Base-by-base conservation (phyloP, 202 grass and related monocot species). In the Elaeis oleifera region DNA sequence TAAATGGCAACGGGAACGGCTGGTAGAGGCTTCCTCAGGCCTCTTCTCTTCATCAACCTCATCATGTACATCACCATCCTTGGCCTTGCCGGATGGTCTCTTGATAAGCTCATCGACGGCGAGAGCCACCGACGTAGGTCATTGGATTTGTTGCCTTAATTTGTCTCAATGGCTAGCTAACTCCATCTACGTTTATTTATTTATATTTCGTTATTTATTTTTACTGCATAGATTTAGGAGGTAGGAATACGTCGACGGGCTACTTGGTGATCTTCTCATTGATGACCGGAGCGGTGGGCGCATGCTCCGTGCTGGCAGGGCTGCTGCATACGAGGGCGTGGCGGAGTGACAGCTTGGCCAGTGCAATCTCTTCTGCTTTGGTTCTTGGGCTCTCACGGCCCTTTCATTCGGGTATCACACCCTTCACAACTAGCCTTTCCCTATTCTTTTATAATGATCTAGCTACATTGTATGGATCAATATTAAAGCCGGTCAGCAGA, bases 221-320 rank as follows among this genome's bases (percentile, higher is more conserved):
- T 44, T 6, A 51, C 50, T 53, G 24, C 6, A 5, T 18, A 25
- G 63, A 67, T 67, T 53, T 51, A 23, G 16, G 18, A 50, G 63
- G 20, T 20, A 20, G 63, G 31, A 53, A 67, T 26, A 2, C 18
- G 24, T 50, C 24, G 44, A 50, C 39, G 16, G 3, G 0, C 5
- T 67, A 25, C n/a, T 5, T 52, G 44, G 6, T 67, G 63, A 67
- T 67, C 21, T 67, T 67, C 48, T 50, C 63, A 5, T 53, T 67
- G 6, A 50, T 67, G 32, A 24, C 39, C 2, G 63, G 63, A 22
- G 63, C 63, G 16, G 63, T 52, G 39, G 63, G 63, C 24, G 44
- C 14, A 14, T 67, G 63, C 63, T 51, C 63, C 16, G 51, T 29
- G 44, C 48, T 53, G 13, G 63, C 63, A 23, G 39, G 63, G 2